Percentiles rank a stretch among this genome's conserved stretches.
Evolutionary conservation across 192 early-diverging fungal genomes (phyloP).

Genomic region (Phlyctochytrium bullatum): DNA sequence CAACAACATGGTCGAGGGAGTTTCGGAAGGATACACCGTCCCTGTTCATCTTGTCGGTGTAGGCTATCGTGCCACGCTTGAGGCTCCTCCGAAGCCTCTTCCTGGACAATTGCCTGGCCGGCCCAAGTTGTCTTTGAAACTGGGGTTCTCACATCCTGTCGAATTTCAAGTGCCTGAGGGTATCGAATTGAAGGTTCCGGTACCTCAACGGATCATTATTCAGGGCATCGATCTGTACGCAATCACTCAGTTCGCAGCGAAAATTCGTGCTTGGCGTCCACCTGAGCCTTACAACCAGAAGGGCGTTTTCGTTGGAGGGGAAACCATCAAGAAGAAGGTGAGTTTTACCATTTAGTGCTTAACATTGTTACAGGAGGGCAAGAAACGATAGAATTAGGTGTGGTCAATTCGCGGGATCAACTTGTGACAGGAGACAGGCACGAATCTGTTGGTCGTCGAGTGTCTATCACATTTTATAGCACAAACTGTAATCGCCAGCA

Average conservation of each 20-base stretch:
- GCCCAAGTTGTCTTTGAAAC: constrained; percentile 66
- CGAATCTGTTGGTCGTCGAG: too few species aligned
- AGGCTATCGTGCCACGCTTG: constrained; percentile 87
- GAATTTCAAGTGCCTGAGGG: constrained; percentile 76
- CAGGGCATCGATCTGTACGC: constrained; percentile 73
- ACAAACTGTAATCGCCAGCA: too few species aligned
- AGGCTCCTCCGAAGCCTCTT: constrained; percentile 36
- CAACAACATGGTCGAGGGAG: constrained; percentile 82
- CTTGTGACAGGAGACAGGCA: too few species aligned
- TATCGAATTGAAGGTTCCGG: constrained; percentile 69
- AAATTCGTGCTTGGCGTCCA: constrained; percentile 82
- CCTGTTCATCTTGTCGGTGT: constrained; percentile 88
- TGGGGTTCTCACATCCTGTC: constrained; percentile 88
- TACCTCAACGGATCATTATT: constrained; percentile 82
- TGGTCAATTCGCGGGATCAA: too few species aligned
- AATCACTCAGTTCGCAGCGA: constrained; percentile 89
- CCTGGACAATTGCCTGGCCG: neutral
- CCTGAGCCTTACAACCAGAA: constrained; percentile 99
- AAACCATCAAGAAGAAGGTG: constrained; percentile 98
- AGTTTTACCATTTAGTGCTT: constrained; percentile 29
- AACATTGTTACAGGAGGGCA: neutral
- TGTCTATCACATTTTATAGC: too few species aligned
- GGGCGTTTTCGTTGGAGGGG: constrained; percentile 96
- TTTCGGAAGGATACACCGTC: constrained; percentile 83
- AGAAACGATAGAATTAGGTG: too few species aligned